A percentile compares a stretch with the other conserved stretches of the same genome.
phyloP scores from a whole-genome alignment of 192 early-diverging fungal species.

The Backusella tarrabulga region DNA sequence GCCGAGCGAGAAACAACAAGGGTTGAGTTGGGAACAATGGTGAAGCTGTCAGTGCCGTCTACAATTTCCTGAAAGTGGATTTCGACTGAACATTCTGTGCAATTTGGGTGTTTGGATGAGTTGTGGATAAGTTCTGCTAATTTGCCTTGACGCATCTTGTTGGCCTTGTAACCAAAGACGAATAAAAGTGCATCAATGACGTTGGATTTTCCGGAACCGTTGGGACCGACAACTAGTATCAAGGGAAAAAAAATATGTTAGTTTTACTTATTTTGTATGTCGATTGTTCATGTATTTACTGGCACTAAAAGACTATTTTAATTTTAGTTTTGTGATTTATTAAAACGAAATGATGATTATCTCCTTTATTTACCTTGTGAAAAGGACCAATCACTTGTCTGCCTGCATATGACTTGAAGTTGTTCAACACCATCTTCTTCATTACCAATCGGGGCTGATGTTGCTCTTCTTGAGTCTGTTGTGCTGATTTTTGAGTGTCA shows the following conservation, averaged over 20 bases:
- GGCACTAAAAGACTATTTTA: slow-evolving; percentile 64
- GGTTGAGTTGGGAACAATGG: slow-evolving; percentile 62
- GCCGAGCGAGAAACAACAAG: slow-evolving; percentile 81
- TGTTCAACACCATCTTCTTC: slow-evolving; percentile 78
- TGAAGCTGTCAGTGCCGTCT: slow-evolving; percentile 67
- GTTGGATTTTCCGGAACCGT: slow-evolving; percentile 98
- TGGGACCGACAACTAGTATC: slow-evolving; percentile 83
- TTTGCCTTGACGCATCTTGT: slow-evolving; percentile 96
- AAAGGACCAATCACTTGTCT: slow-evolving; percentile 93
- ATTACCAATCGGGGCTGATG: slow-evolving; percentile 47
- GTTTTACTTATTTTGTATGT: not conserved
- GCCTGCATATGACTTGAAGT: slow-evolving; percentile 98
- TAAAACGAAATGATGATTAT: not conserved
- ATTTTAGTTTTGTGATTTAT: not conserved
- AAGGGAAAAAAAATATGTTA: slow-evolving; percentile 34
- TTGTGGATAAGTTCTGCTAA: slow-evolving; percentile 94
- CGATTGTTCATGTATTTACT: slow-evolving; percentile 9
- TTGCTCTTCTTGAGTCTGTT: slow-evolving; percentile 8
- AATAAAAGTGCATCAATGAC: slow-evolving; percentile 97
- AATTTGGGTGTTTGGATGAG: slow-evolving; percentile 71
- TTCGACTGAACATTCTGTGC: slow-evolving; percentile 82
- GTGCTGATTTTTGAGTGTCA: not conserved
- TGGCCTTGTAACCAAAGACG: slow-evolving; percentile 97
- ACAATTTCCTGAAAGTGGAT: slow-evolving; percentile 92
- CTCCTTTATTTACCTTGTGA: slow-evolving; percentile 70